Evolutionary conservation across 345 rosid species (phyloP).

Genomic region (Hypericum perforatum): DNA sequence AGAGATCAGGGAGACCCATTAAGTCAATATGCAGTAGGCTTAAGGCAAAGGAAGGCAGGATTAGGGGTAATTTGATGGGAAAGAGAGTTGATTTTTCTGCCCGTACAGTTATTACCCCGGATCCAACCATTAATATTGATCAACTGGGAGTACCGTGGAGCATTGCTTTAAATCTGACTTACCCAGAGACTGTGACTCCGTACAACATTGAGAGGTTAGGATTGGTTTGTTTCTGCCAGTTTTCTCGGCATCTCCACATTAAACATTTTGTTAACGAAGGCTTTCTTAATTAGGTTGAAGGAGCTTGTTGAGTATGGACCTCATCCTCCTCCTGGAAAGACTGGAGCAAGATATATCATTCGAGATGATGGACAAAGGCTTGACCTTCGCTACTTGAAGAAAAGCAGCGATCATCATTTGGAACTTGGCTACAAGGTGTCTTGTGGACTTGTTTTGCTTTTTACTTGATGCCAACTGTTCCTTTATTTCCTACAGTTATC

Average conservation of each 20-base stretch:
- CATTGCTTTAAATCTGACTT: slow-evolving; percentile 86
- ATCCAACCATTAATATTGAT: slow-evolving; percentile 90
- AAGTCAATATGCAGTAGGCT: slow-evolving; percentile 94
- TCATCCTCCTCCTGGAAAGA: slow-evolving; percentile 95
- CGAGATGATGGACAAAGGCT: slow-evolving; percentile 98
- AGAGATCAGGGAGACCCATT: slow-evolving; percentile 92
- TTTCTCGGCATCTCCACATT: background rate
- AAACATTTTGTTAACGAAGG: slow-evolving; percentile 1
- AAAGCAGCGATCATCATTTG: slow-evolving; percentile 97
- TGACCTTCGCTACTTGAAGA: slow-evolving; percentile 93
- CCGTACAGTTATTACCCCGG: slow-evolving; percentile 98
- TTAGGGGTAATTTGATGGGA: slow-evolving; percentile 96
- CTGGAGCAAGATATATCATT: slow-evolving; percentile 94
- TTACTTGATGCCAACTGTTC: background rate
- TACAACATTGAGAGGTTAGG: slow-evolving; percentile 86
- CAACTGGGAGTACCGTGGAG: slow-evolving; percentile 97
- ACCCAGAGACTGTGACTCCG: slow-evolving; percentile 94
- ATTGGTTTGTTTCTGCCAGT: slow-evolving; percentile 5
- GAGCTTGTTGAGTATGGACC: slow-evolving; percentile 96
- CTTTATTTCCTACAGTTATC: background rate
- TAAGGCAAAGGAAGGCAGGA: slow-evolving; percentile 95
- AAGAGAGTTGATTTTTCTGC: slow-evolving; percentile 98
- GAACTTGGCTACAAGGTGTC: slow-evolving; percentile 89
- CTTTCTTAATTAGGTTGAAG: slow-evolving; percentile 47
- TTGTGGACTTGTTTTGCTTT: background rate